phyloP scores from a whole-genome alignment of 768 basidiomycete genomes.

The Melanogaster broomeanus region DNA sequence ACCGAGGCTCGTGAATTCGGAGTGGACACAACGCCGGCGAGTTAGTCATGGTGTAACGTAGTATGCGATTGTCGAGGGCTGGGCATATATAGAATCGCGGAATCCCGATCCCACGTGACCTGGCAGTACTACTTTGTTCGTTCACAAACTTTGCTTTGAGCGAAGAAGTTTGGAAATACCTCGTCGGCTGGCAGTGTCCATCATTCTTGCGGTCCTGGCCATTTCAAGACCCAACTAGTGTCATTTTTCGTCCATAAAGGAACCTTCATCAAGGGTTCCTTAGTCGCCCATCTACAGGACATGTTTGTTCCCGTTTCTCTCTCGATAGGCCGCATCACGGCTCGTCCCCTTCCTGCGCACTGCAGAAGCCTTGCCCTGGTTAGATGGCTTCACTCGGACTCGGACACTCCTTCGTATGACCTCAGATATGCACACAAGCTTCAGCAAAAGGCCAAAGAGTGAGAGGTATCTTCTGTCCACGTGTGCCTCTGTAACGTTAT shows the following conservation, averaged over 20 bases:
- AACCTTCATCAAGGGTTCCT: not conserved
- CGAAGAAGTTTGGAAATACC: too few relatives aligned
- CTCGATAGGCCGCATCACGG: not conserved
- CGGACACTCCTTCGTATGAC: slow-evolving; percentile 27
- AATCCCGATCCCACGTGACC: too few relatives aligned
- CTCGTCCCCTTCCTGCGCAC: not conserved
- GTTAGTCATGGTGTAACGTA: too few relatives aligned
- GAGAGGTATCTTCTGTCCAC: slow-evolving; percentile 31
- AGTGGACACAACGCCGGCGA: too few relatives aligned
- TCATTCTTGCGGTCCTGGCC: too few relatives aligned
- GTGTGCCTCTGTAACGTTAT: slow-evolving; percentile 9
- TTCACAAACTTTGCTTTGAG: too few relatives aligned
- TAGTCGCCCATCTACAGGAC: not conserved
- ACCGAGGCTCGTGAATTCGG: too few relatives aligned
- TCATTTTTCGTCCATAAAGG: not conserved
- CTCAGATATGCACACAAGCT: slow-evolving; percentile 73
- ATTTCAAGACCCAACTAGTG: not conserved
- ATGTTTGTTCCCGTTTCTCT: not conserved
- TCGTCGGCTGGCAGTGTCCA: not conserved
- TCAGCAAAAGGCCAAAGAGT: slow-evolving; percentile 64
- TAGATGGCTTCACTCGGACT: slow-evolving; percentile 17
- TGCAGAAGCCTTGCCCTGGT: not conserved
- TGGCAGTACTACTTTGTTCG: too few relatives aligned
- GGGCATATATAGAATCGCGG: too few relatives aligned
- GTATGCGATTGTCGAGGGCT: too few relatives aligned